Evolutionary conservation across 2,329 filamentous ascomycete genomes (phyloP).

Genomic region (Drechslera avenae): DNA sequence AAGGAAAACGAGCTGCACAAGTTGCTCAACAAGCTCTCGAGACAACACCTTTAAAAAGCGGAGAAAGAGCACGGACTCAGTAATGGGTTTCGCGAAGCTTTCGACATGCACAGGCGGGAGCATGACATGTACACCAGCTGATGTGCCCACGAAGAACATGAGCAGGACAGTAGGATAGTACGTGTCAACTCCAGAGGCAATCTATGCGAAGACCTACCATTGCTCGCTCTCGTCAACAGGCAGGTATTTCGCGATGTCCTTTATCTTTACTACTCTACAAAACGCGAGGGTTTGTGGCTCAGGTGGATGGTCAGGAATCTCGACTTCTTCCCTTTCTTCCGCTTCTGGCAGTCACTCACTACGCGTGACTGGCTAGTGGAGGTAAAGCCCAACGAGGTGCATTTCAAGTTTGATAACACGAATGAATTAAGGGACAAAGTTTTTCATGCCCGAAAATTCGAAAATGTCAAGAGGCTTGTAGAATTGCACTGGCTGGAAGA

Average conservation of each 20-base stretch:
- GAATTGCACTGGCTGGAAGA: conserved; percentile 11
- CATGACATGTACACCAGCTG: neutral
- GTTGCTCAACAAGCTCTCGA: too few relatives aligned
- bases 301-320: neutral
- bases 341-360: conserved; percentile 3
- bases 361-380: neutral
- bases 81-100: neutral
- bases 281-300: neutral
- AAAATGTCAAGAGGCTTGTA: neutral
- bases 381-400: neutral
- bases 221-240: neutral
- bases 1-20: neutral
- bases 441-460: neutral
- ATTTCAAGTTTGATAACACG: neutral
- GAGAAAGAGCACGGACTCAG: neutral
- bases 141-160: neutral
- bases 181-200: conserved; percentile 3
- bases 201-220: conserved; percentile 4
- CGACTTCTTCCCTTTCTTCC: conserved; percentile 5
- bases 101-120: neutral
- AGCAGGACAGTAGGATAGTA: neutral
- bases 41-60: too few relatives aligned
- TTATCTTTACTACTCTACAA: neutral
- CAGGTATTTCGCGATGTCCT: conserved; percentile 1
- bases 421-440: neutral